Conservation (phyloP, 2,329 filamentous ascomycete species). For the Aspergillus sp. region DNA sequence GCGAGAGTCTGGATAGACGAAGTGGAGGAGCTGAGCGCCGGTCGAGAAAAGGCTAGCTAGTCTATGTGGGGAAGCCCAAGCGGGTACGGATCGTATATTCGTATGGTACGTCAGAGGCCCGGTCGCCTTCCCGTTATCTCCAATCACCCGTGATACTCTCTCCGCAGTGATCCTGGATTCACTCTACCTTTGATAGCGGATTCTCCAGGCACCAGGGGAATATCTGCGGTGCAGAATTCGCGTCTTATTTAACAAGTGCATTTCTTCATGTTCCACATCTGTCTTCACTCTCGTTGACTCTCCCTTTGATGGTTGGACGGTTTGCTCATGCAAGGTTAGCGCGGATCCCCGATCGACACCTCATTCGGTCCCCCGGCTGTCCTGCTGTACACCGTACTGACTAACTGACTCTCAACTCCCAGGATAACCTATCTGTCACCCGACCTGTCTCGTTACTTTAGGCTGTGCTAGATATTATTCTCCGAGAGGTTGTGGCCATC, state of each 20-base stretch:
- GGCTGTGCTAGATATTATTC: neutral
- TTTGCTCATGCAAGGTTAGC: slow-evolving; percentile 5
- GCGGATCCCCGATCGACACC: slow-evolving; percentile 3
- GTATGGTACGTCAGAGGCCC: slow-evolving; percentile 31
- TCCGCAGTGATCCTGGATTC: neutral
- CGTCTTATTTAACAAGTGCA: neutral
- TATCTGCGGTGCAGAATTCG: neutral
- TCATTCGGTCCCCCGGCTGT: neutral
- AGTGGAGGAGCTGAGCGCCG: slow-evolving; percentile 1
- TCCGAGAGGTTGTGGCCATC: neutral
- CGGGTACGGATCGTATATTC: slow-evolving; percentile 2
- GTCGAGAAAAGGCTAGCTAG: slow-evolving; percentile 15
- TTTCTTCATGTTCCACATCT: neutral
- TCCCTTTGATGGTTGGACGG: neutral
- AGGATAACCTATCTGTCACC: neutral
- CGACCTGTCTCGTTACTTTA: neutral
- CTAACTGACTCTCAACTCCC: neutral
- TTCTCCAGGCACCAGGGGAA: neutral
- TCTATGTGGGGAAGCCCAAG: slow-evolving; percentile 18
- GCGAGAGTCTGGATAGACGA: neutral
- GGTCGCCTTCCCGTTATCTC: slow-evolving; percentile 21
- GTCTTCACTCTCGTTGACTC: neutral
- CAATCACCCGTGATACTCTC: slow-evolving; percentile 7
- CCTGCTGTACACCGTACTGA: neutral
- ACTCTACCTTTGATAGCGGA: neutral